Evolutionary conservation across 441 rosid species (phyloP).

Genomic region (Eutrema salsugineum): DNA sequence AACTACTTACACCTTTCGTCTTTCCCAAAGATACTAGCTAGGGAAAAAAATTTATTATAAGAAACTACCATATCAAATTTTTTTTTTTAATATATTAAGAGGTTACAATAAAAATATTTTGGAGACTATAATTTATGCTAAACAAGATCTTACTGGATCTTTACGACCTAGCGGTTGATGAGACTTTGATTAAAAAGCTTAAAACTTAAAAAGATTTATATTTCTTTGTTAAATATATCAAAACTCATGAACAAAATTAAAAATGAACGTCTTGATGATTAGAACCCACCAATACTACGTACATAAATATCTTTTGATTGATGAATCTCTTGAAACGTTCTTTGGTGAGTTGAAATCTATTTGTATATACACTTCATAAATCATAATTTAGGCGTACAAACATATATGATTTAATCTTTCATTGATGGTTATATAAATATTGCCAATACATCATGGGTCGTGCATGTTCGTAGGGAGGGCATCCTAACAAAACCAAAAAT

Average conservation of each 20-base stretch:
- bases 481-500: background rate
- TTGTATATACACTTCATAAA: background rate
- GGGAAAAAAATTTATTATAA: background rate
- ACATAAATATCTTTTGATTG: background rate
- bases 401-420: background rate
- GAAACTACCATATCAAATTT: background rate
- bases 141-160: background rate
- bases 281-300: background rate
- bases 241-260: background rate
- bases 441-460: background rate
- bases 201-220: background rate
- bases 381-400: background rate
- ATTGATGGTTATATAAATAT: background rate
- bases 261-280: background rate
- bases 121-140: background rate
- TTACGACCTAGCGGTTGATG: background rate
- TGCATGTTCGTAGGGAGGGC: constrained; percentile 2
- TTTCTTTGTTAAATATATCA: background rate
- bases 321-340: background rate
- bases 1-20: background rate
- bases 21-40: background rate
- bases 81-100: too few relatives aligned
- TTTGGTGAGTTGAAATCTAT: background rate
- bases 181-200: background rate
- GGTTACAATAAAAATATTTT: background rate